These are phyloP conservation scores for Schwanniomyces yamadae DNA, from an alignment of 805 yeast genomes.

Conservation along the genomic window DNA sequence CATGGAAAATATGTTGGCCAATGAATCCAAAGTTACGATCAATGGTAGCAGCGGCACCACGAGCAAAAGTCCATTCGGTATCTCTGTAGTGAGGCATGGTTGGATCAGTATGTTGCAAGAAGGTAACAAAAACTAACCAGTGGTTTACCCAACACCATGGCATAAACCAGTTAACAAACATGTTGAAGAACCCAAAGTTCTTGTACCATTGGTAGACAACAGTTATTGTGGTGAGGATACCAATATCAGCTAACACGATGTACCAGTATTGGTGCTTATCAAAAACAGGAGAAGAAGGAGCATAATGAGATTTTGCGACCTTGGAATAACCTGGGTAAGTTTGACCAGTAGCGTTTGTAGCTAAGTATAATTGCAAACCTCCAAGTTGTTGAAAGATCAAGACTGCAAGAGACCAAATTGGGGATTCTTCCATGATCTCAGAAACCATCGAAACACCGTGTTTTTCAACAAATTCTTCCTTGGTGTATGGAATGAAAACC, in stretches of 20 bases:
- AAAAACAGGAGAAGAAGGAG: slow-evolving; percentile 55
- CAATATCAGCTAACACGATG: slow-evolving; percentile 55
- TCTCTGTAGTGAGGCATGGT: slow-evolving; percentile 58
- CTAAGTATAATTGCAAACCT: slow-evolving; percentile 52
- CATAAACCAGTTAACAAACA: slow-evolving; percentile 54
- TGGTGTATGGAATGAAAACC: slow-evolving; percentile 58
- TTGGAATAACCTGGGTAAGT: slow-evolving; percentile 36
- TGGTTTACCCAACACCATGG: slow-evolving; percentile 63
- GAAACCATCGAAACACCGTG: slow-evolving; percentile 33
- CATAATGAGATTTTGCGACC: slow-evolving; percentile 49
- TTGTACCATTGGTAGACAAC: slow-evolving; percentile 54
- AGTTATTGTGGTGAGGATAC: slow-evolving; percentile 44
- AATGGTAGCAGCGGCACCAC: slow-evolving; percentile 67
- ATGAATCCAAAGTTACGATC: slow-evolving; percentile 61
- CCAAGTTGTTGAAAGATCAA: slow-evolving; percentile 55
- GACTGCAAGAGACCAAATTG: slow-evolving; percentile 43
- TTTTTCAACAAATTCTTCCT: slow-evolving; percentile 40
- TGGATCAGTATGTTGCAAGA: slow-evolving; percentile 61
- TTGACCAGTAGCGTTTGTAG: slow-evolving; percentile 60
- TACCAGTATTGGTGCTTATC: slow-evolving; percentile 56
- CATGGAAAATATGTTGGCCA: slow-evolving; percentile 57
- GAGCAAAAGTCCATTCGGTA: slow-evolving; percentile 59
- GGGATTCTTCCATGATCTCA: slow-evolving; percentile 56
- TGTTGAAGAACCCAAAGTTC: slow-evolving; percentile 47
- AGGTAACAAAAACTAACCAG: slow-evolving; percentile 65